Percentiles rank a stretch among this genome's conserved stretches.
phyloP scores from a whole-genome alignment of 1,284 basidiomycete genomes.

The Fomes fomentarius region DNA sequence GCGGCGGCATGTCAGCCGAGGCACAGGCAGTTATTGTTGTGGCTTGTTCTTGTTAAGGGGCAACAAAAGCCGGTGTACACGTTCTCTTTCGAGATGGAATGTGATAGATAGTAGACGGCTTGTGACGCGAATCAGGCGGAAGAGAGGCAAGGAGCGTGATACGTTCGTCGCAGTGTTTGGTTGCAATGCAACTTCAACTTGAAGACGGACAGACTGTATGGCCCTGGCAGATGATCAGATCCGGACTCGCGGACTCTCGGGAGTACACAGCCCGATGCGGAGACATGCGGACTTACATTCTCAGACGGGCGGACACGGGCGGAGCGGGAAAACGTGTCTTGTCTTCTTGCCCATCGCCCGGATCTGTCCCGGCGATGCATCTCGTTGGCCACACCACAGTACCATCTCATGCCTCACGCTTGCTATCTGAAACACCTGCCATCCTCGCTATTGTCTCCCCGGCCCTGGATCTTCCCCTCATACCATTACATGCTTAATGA shows the following conservation, averaged over 20 bases:
- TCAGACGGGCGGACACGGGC: constrained; percentile 4
- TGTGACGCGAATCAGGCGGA: no score
- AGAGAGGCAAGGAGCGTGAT: no score
- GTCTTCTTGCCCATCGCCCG: not conserved
- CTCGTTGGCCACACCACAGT: no score
- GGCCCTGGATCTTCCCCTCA: constrained; percentile 11
- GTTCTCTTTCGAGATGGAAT: no score
- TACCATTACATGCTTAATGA: constrained; percentile 4
- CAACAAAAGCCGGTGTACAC: no score
- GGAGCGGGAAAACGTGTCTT: constrained; percentile 10
- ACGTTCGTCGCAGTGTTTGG: no score
- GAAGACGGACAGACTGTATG: not conserved
- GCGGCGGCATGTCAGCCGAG: constrained; percentile 23
- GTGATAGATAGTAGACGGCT: no score
- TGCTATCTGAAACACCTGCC: constrained; percentile 11
- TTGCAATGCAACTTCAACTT: no score
- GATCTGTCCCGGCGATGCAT: no score
- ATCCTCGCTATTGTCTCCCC: constrained; percentile 16
- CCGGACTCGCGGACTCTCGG: constrained; percentile 8
- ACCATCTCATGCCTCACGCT: not conserved
- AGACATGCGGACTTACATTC: constrained; percentile 5
- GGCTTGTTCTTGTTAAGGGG: not conserved
- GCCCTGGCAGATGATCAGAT: not conserved
- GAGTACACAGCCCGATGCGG: constrained; percentile 12
- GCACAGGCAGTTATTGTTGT: not conserved